Base-by-base conservation (phyloP, 2,329 filamentous ascomycete species). In the Plectosphaerella sp. region DNA sequence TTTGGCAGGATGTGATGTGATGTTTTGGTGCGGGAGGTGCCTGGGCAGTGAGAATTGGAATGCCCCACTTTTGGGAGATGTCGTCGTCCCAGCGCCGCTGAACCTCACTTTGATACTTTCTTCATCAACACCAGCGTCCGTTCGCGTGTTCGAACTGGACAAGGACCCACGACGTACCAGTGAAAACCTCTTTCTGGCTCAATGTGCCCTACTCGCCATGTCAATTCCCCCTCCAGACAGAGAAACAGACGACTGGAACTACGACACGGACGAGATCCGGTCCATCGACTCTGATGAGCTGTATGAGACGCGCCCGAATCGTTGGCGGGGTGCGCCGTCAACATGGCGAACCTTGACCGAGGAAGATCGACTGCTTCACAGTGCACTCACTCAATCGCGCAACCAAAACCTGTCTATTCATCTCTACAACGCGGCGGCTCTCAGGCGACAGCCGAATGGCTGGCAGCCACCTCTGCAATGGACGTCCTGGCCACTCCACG, bases 401-500 rank as follows among this genome's bases (percentile, higher is more conserved):
- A 80, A 86, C 39, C 74, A 79, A 50, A 86, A 97, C 63, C 72
- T 97, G 11, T 76, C 82, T 0, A 70, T 86, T 45, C 92, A 96
- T 70, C 72, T 97, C 5, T 96, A 89, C 71, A 90, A 94, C 67
- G 78, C 87, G 0, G 87, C 87, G 69, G 79, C 79, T 36, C 72
- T 95, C 51, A 91, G 87, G 66, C 70, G 72, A 36, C 71, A 77
- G 6, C 36, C 16, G 7, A 11, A 48, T 11, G 60, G 62, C 45
- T 85, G 81, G 77, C 67, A 66, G 5, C 80, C 80, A 2, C 75
- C 80, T 0, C 82, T 79, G 53, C 58, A 64, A 5, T 97, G 93
- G 92, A 89, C 89, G 16, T 88, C 91, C 1, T 97, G 93, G 93
- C 93, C 93, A 5, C 67, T 95, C 62, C 76, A 76, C 18, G 74